Evolutionary conservation across 768 basidiomycete genomes (phyloP).

Genomic region (Rossbeevera mucosa): DNA sequence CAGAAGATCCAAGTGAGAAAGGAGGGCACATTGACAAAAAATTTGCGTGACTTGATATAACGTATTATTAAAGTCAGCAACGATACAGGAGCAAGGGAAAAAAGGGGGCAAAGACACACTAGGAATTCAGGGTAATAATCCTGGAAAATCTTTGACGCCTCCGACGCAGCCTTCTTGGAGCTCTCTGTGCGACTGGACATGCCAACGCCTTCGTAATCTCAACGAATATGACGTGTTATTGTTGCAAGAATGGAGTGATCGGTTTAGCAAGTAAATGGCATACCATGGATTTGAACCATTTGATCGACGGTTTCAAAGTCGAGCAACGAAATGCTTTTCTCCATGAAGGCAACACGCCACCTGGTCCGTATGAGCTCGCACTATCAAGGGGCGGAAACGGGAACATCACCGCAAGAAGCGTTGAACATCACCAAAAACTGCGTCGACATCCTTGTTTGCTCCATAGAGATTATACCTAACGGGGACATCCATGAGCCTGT

Average conservation of each 20-base stretch:
- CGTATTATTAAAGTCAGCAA: not conserved
- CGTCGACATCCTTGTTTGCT: constrained; percentile 56
- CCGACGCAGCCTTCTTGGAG: constrained; percentile 71
- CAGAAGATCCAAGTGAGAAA: constrained; percentile 81
- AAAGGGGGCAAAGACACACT: constrained; percentile 29
- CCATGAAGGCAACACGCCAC: constrained; percentile 80
- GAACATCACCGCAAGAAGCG: constrained; percentile 63
- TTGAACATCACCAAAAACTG: constrained; percentile 72
- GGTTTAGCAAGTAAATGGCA: constrained; percentile 4
- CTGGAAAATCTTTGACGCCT: constrained; percentile 71
- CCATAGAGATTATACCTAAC: constrained; percentile 78
- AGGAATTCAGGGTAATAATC: constrained; percentile 78
- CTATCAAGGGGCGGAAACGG: not conserved
- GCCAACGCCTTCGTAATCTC: constrained; percentile 74
- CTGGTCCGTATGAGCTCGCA: constrained; percentile 32
- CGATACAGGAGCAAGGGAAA: constrained; percentile 12
- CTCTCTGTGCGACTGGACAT: constrained; percentile 63
- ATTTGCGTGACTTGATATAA: constrained; percentile 55
- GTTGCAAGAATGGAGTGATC: not conserved
- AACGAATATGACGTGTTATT: not conserved
- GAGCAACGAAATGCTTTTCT: constrained; percentile 54
- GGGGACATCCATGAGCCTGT: not conserved
- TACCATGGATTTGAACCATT: constrained; percentile 70
- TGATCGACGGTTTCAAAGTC: constrained; percentile 74
- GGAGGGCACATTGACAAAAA: constrained; percentile 78